A percentile compares a stretch with the other conserved stretches of the same genome.
phyloP scores from a whole-genome alignment of 2,329 filamentous ascomycete species.

The Claviceps citrina region DNA sequence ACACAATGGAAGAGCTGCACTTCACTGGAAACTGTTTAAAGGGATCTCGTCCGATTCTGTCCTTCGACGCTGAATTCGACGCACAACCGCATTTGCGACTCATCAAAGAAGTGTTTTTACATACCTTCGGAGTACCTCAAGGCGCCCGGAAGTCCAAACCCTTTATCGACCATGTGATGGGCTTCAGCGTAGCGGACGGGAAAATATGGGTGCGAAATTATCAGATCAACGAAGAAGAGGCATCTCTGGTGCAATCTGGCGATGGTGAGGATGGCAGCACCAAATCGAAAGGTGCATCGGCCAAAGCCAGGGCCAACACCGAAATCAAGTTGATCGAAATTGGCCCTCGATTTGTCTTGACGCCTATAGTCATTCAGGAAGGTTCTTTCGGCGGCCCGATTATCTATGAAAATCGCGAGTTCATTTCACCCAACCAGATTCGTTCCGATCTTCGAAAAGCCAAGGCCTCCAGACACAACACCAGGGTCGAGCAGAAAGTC shows the following conservation, averaged over 20 bases:
- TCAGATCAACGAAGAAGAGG: constrained; percentile 74
- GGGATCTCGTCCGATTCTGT: constrained; percentile 77
- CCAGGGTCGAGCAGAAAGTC: constrained; percentile 55
- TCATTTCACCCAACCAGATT: constrained; percentile 90
- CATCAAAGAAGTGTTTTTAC: constrained; percentile 78
- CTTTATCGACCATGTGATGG: constrained; percentile 90
- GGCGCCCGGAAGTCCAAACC: constrained; percentile 82
- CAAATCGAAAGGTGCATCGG: constrained; percentile 20
- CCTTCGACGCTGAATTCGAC: constrained; percentile 81
- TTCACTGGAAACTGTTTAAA: constrained; percentile 96
- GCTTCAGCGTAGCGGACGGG: constrained; percentile 76
- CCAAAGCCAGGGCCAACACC: constrained; percentile 40
- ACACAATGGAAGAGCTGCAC: constrained; percentile 93
- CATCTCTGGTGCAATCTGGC: constrained; percentile 28
- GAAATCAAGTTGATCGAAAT: constrained; percentile 82
- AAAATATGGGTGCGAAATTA: constrained; percentile 96
- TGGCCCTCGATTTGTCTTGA: constrained; percentile 81
- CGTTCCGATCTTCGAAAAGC: constrained; percentile 61
- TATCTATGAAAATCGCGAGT: constrained; percentile 96
- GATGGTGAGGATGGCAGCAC: constrained; percentile 28
- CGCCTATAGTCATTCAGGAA: constrained; percentile 88
- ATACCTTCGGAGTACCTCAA: constrained; percentile 84
- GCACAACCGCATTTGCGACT: constrained; percentile 63
- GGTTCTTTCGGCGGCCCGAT: constrained; percentile 90
- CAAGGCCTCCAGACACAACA: constrained; percentile 65